phyloP scores from a whole-genome alignment of 345 rosid species.

The Lepidium sativum region DNA sequence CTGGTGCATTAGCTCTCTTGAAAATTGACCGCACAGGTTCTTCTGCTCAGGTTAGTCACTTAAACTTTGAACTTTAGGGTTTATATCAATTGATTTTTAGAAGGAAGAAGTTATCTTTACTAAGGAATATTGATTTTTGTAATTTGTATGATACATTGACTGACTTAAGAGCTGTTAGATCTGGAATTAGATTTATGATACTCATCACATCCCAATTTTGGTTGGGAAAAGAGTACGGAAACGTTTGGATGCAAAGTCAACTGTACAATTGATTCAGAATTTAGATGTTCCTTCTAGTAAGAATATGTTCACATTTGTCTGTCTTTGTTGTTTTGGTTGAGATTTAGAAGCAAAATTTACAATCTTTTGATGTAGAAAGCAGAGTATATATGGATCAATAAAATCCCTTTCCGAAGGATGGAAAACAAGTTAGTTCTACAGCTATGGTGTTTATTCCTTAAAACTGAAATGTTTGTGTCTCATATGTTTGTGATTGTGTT shows the following conservation, averaged over 20 bases:
- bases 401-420: slow-evolving; percentile 66
- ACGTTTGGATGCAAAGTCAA: slow-evolving; percentile 75
- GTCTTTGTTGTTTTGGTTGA: background rate
- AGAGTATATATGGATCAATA: slow-evolving; percentile 66
- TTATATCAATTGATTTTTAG: background rate
- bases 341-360: background rate
- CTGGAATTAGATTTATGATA: slow-evolving; percentile 70
- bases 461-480: background rate
- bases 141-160: too few relatives aligned
- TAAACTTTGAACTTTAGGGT: background rate
- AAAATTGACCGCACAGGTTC: slow-evolving; percentile 38
- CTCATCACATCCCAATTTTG: slow-evolving; percentile 55
- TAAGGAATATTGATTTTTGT: too few relatives aligned
- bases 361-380: slow-evolving; percentile 37
- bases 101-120: background rate
- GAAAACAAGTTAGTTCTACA: slow-evolving; percentile 47
- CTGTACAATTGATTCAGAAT: slow-evolving; percentile 55
- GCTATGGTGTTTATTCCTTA: background rate
- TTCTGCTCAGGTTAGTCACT: slow-evolving; percentile 46
- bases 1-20: slow-evolving; percentile 72
- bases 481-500: background rate
- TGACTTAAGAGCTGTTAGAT: background rate
- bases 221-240: slow-evolving; percentile 64
- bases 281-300: slow-evolving; percentile 68
- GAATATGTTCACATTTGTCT: background rate